phyloP scores from a whole-genome alignment of 148 eudicot species.

The Rheum nobile region DNA sequence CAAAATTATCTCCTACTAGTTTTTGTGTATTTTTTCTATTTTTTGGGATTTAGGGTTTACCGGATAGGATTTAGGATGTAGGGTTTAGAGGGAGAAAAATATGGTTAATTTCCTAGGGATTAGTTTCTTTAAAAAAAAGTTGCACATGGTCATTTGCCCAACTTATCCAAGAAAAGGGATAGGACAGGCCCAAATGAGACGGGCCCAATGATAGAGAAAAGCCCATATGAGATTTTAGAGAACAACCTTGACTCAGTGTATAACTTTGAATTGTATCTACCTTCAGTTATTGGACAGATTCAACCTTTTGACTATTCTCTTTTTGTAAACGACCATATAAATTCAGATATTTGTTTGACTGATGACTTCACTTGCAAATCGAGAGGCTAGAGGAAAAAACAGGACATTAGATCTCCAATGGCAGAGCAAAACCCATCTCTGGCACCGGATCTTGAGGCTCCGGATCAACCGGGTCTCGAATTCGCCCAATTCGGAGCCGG shows the following conservation, averaged over 20 bases:
- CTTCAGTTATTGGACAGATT: background rate
- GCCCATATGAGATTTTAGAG: background rate
- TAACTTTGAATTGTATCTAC: background rate
- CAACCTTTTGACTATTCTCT: background rate
- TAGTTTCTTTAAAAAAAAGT: no score
- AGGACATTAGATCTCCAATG: slow-evolving; percentile 4
- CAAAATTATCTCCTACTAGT: no score
- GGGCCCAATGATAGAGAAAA: background rate
- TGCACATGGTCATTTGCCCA: no score
- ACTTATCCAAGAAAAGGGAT: background rate
- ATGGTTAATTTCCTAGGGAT: no score
- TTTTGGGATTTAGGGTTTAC: no score
- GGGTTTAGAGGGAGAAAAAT: no score
- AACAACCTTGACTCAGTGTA: background rate
- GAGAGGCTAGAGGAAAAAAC: background rate
- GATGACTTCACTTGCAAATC: background rate
- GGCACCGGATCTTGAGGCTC: slow-evolving; percentile 48
- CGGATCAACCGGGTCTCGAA: slow-evolving; percentile 46
- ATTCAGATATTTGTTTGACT: background rate
- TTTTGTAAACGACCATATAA: background rate
- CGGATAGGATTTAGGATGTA: no score
- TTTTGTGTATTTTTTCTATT: no score
- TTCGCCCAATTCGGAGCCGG: slow-evolving; percentile 91
- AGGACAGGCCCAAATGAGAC: background rate
- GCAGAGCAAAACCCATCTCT: slow-evolving; percentile 41